Evolutionary conservation across 1,284 basidiomycete genomes (phyloP).

Genomic region (Fistulina hepatica): DNA sequence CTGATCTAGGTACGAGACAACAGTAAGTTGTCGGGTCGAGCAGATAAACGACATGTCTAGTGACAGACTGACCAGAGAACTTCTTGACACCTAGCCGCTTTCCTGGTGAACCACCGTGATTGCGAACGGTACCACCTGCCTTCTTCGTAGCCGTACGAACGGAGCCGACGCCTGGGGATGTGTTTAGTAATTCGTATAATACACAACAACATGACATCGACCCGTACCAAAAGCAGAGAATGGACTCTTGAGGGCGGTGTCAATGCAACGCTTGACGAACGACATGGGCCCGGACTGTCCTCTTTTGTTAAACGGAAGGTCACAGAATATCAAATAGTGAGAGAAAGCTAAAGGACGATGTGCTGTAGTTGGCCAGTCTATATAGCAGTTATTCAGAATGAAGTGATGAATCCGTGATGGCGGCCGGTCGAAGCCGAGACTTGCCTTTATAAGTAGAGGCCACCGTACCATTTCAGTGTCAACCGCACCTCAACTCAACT

Average conservation of each 20-base stretch:
- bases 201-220: slow-evolving; percentile 7
- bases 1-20: slow-evolving; percentile 51
- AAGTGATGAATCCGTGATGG: too few relatives aligned
- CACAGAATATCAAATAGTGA: background rate
- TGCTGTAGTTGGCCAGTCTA: background rate
- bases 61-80: slow-evolving; percentile 63
- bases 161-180: slow-evolving; percentile 35
- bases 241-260: slow-evolving; percentile 26
- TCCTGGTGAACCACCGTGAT: slow-evolving; percentile 84
- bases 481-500: background rate
- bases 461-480: too few relatives aligned
- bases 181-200: slow-evolving; percentile 8
- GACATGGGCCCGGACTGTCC: slow-evolving; percentile 33
- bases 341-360: background rate
- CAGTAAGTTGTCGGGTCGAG: slow-evolving; percentile 2
- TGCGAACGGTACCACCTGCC: slow-evolving; percentile 85
- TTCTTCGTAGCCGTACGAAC: slow-evolving; percentile 90
- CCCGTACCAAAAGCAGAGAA: slow-evolving; percentile 40
- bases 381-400: too few relatives aligned
- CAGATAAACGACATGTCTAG: slow-evolving; percentile 3
- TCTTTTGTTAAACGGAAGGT: background rate
- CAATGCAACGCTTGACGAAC: slow-evolving; percentile 32
- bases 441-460: too few relatives aligned
- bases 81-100: slow-evolving; percentile 89
- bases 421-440: too few relatives aligned